Percentiles rank a stretch among this genome's conserved stretches.
These are phyloP conservation scores for Pachyrhizus erosus DNA, from an alignment of 306 rosid genomes.

Conservation along the genomic window DNA sequence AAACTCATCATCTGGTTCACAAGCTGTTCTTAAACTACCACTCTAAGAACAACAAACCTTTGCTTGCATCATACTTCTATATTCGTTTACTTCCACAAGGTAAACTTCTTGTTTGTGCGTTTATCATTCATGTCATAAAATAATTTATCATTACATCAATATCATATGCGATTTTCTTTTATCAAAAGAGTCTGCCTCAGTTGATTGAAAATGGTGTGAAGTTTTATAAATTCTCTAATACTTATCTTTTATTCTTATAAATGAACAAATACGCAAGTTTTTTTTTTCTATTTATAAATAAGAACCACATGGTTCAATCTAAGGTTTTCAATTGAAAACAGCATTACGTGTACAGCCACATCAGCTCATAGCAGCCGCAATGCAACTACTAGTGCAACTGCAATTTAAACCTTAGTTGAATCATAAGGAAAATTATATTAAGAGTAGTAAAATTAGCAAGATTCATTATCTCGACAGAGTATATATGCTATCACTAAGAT, in stretches of 20 bases:
- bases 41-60: slow-evolving; percentile 37
- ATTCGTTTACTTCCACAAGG: slow-evolving; percentile 42
- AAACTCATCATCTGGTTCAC: slow-evolving; percentile 55
- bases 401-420: not conserved
- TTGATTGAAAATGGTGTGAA: no score
- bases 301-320: slow-evolving; percentile 21
- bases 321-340: not conserved
- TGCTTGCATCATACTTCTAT: not conserved
- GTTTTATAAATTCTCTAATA: no score
- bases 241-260: no score
- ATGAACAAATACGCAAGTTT: no score
- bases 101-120: slow-evolving; percentile 39
- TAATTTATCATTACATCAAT: not conserved
- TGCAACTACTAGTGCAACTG: not conserved
- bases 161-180: not conserved
- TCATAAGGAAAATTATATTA: not conserved
- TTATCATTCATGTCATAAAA: not conserved
- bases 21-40: slow-evolving; percentile 34
- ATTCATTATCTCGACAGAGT: not conserved
- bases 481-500: not conserved
- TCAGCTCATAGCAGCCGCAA: not conserved
- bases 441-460: not conserved
- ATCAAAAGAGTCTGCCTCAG: no score
- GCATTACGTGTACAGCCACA: not conserved
- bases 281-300: not conserved